Evolutionary conservation across 2,329 filamentous ascomycete species (phyloP).

Genomic region (Ilyonectria robusta): DNA sequence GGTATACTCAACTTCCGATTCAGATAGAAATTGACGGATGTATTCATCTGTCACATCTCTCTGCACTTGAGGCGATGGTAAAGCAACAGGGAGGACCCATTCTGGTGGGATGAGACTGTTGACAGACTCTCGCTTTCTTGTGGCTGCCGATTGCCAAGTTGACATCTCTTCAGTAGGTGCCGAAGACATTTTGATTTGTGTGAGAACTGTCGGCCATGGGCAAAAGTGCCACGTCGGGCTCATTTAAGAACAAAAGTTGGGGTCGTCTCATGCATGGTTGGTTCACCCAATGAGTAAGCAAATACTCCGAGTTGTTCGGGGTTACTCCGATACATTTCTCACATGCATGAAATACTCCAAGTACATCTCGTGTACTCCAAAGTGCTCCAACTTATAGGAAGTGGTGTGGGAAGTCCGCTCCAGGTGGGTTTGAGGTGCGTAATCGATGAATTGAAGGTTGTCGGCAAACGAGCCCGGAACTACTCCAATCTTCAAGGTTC

Average conservation of each 20-base stretch:
- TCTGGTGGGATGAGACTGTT: neutral
- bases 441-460: too few relatives aligned
- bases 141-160: neutral
- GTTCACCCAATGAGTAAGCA: too few relatives aligned
- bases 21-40: neutral
- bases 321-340: too few relatives aligned
- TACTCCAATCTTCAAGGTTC: neutral
- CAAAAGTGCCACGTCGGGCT: neutral
- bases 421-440: too few relatives aligned
- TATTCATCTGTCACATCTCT: neutral
- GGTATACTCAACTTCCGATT: neutral
- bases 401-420: too few relatives aligned
- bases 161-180: neutral
- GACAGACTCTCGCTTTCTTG: neutral
- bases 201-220: neutral
- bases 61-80: neutral
- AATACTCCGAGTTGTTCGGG: too few relatives aligned
- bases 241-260: too few relatives aligned
- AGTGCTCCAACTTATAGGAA: too few relatives aligned
- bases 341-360: too few relatives aligned
- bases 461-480: neutral
- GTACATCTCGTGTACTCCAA: too few relatives aligned
- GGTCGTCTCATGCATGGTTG: too few relatives aligned
- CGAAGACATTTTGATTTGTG: neutral
- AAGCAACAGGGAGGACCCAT: neutral